Evolutionary conservation across 805 yeast species (phyloP).

Genomic region (Monosporozyma servazzii): DNA sequence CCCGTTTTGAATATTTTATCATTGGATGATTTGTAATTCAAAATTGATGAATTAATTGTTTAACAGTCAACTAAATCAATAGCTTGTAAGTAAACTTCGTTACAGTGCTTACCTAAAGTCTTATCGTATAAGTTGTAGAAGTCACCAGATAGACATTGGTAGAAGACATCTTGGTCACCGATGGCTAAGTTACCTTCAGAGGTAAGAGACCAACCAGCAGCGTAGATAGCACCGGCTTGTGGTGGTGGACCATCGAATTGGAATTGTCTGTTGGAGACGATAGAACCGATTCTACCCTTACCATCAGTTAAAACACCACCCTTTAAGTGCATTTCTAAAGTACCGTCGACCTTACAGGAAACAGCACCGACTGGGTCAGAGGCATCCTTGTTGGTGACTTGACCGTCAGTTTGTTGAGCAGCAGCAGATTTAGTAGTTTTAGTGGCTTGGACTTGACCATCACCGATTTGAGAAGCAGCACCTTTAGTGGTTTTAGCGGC

Average conservation of each 20-base stretch:
- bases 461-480: slow-evolving; percentile 29
- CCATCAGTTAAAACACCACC: slow-evolving; percentile 46
- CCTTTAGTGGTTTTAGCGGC: slow-evolving; percentile 24
- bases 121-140: slow-evolving; percentile 74
- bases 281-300: slow-evolving; percentile 62
- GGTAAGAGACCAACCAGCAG: slow-evolving; percentile 54
- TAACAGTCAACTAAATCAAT: slow-evolving; percentile 52
- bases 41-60: not conserved
- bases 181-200: slow-evolving; percentile 54
- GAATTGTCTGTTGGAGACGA: slow-evolving; percentile 77
- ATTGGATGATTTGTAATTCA: not conserved
- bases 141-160: slow-evolving; percentile 66
- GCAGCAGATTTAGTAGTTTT: slow-evolving; percentile 27
- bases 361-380: slow-evolving; percentile 26
- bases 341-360: slow-evolving; percentile 39
- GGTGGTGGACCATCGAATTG: slow-evolving; percentile 85
- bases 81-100: slow-evolving; percentile 49
- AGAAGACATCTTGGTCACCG: slow-evolving; percentile 53
- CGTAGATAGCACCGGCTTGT: slow-evolving; percentile 66
- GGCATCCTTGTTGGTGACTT: slow-evolving; percentile 22
- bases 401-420: slow-evolving; percentile 34
- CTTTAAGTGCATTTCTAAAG: slow-evolving; percentile 47
- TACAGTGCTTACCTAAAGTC: slow-evolving; percentile 52
- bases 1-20: not conserved
- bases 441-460: slow-evolving; percentile 30